Base-by-base conservation (phyloP, 2,329 filamentous ascomycete species). In the Alternaria alternata region DNA sequence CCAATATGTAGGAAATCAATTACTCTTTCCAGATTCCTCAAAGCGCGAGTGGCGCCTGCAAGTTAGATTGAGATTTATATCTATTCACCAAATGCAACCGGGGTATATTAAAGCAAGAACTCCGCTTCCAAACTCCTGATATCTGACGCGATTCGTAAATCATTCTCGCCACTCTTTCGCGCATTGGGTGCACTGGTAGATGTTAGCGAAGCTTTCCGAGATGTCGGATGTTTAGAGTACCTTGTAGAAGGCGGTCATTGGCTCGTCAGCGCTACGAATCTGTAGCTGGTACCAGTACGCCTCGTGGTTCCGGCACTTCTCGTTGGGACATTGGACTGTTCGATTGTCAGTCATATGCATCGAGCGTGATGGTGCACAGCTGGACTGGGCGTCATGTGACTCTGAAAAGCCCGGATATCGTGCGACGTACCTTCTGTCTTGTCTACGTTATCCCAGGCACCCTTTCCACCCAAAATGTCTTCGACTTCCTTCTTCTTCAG, bases 271-370 rank as follows among this genome's bases (percentile, higher is more conserved):
- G 84, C 93, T 96, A 70, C 95, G 89, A 81, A 98, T 98, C 85
- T 99, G 95, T 70, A 98, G 89, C 84, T 97, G 93, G 83, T 94
- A 96, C 83, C 94, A 98, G 65, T 94, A 96, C 4, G 95, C 95
- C 82, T 93, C 88, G 62, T 88, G 86, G 64, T 93, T 93, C 74
- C 91, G 86, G 83, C 95, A 99, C 57, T 85, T 85, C 41, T 93
- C 89, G 64, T 89, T 89, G 26, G 91, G 88, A 79, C 95, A 99
- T 85, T 95, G 92, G 49, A 91, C 91, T 87, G 71, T 44, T 3
- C 3, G 9, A 2, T 47, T 30, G 44, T 62, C 48, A 62, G 59
- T 44, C 30, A 5, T n/a, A 4, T n/a, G 8, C 30, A 49, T 14
- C 8, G 16, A 24, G 22, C 5, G 7, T 38, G 32, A 24, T 14